Evolutionary conservation across 2,329 filamentous ascomycete species (phyloP).

Genomic region (Elsinoe fawcettii): DNA sequence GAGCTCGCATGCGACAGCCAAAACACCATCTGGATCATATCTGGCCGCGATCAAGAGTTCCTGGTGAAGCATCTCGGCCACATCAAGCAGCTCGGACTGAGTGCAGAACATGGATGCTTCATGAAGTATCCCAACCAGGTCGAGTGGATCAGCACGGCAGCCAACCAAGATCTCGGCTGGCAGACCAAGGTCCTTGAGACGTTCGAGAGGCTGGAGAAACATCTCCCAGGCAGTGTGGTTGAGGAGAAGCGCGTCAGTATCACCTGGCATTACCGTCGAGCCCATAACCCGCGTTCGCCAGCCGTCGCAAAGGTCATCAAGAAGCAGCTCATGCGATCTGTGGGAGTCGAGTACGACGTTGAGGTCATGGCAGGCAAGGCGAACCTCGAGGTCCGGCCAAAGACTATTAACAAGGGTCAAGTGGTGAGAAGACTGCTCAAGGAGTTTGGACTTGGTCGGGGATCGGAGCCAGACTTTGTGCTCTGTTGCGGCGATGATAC

Average conservation of each 20-base stretch:
- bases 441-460: constrained; percentile 54
- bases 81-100: constrained; percentile 81
- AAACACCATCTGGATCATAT: constrained; percentile 98
- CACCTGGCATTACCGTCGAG: constrained; percentile 94
- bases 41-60: constrained; percentile 86
- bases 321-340: constrained; percentile 68
- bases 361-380: constrained; percentile 97
- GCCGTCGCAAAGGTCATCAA: constrained; percentile 76
- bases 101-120: constrained; percentile 94
- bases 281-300: constrained; percentile 74
- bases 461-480: constrained; percentile 68
- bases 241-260: constrained; percentile 90
- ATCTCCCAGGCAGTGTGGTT: constrained; percentile 84
- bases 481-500: constrained; percentile 92
- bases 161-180: constrained; percentile 85
- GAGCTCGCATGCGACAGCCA: constrained; percentile 68
- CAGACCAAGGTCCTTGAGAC: constrained; percentile 74
- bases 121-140: constrained; percentile 70
- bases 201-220: constrained; percentile 83
- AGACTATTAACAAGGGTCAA: constrained; percentile 96
- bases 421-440: constrained; percentile 78
- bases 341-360: constrained; percentile 75
- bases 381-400: constrained; percentile 92
- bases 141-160: constrained; percentile 83
- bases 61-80: constrained; percentile 87